Base-by-base conservation (phyloP, 805 yeast genomes). In the Suhomyces prunicola region DNA sequence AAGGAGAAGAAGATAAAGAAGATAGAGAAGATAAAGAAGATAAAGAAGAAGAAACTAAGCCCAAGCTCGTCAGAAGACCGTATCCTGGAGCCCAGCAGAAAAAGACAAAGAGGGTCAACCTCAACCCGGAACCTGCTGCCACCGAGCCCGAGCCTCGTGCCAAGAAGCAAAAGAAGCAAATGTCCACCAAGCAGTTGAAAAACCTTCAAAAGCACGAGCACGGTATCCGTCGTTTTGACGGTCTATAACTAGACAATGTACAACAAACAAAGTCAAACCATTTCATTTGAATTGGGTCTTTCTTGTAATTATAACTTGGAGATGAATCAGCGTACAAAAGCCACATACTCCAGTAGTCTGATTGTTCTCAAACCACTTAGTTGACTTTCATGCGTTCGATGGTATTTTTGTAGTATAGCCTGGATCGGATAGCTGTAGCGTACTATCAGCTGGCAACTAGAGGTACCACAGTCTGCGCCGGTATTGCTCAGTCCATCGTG, bases 201-300 rank as follows among this genome's bases (percentile, higher is more conserved):
- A 81, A 80, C 50, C 56, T 72, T 53, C 84, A 78, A 46, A 74
- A 74, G 31, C 83, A 80, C 50, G 85, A 81, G 52, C 88, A 84
- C 57, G 90, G 90, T 0, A 85, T 86, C 50, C 73, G 79, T 42
- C 81, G 72, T 58, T 87, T 87, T 61, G 90, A 85, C 7, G 91
- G 78, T 53, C 67, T 85, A 49, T 84, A 41, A 12, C 19, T 19
- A 19, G 19, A 49, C 84, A 6, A 31, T 29, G 33, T 8, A 9
- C 13, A 29, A 7, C 8, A 10, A 29, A 29, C 10, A 9, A 27
- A 29, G 33, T 29, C 13, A 10, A 5, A 24, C 26, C 26, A 24
- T 7, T 2, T 24, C 19, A 19, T 19, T 19, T 19, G 19, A 19
- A 19, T 19, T 19, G 19, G n/a, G n/a, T n/a, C n/a, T n/a, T n/a